Percentiles rank a stretch among this genome's conserved stretches.
Conservation (phyloP, 2,329 filamentous ascomycete genomes). For the Sarocladiaceae sp. region DNA sequence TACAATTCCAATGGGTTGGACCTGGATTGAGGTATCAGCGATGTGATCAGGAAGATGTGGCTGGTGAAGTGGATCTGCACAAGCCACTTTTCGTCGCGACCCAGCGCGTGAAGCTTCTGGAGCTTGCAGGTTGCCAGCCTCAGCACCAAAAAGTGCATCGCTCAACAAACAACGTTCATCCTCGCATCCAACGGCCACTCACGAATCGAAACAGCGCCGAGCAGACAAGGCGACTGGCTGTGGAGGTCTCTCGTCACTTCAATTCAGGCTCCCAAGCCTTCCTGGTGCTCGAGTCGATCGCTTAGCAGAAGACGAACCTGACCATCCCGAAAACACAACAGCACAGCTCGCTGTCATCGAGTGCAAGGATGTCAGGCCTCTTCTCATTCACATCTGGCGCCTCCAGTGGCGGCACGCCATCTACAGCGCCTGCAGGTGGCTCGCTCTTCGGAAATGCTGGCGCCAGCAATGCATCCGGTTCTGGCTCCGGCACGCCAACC, state of each 20-base stretch:
- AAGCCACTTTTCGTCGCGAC: slow-evolving; percentile 9
- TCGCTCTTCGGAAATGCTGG: slow-evolving; percentile 33
- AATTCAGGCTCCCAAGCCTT: not conserved
- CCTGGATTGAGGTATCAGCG: not conserved
- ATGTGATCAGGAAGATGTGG: too few relatives aligned
- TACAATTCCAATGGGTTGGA: too few relatives aligned
- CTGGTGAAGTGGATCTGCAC: slow-evolving; percentile 3
- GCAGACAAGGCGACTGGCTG: too few relatives aligned
- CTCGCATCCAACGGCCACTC: not conserved
- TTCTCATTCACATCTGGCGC: slow-evolving; percentile 40
- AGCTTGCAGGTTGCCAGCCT: slow-evolving; percentile 2
- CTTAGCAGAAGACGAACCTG: not conserved
- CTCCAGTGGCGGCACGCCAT: slow-evolving; percentile 25
- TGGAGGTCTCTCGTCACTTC: too few relatives aligned
- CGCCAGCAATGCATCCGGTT: slow-evolving; percentile 11
- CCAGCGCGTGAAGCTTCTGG: slow-evolving; percentile 9
- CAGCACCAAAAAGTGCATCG: slow-evolving; percentile 6
- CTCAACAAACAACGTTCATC: not conserved
- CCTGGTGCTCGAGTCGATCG: not conserved
- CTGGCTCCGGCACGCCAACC: slow-evolving; percentile 20
- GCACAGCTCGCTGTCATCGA: not conserved
- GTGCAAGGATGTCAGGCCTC: not conserved
- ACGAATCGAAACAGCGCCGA: too few relatives aligned
- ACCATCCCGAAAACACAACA: not conserved
- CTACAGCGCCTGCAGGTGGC: slow-evolving; percentile 34